These are phyloP conservation scores for Tolypocladium endophyticum DNA, from an alignment of 2,329 filamentous ascomycete genomes.

Conservation along the genomic window DNA sequence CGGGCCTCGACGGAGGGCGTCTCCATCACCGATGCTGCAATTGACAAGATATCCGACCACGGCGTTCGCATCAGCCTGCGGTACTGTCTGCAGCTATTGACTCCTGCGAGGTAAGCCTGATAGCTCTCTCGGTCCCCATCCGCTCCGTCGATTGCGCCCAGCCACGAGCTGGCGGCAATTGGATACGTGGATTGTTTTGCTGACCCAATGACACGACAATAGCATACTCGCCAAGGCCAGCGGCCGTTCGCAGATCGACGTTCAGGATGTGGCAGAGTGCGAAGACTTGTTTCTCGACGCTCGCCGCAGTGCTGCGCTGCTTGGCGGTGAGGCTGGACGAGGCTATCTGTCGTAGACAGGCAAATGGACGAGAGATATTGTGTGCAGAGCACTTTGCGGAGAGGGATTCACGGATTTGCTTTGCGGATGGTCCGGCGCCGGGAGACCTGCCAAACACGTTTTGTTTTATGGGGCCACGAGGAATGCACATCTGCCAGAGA, in stretches of 20 bases:
- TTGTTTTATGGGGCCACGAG: background rate
- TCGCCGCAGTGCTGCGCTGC: constrained; percentile 62
- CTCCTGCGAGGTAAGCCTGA: constrained; percentile 59
- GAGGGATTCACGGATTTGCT: background rate
- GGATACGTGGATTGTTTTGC: constrained; percentile 3
- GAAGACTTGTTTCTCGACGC: constrained; percentile 79
- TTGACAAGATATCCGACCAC: constrained; percentile 78
- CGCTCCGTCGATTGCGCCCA: background rate
- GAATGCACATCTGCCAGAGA: background rate
- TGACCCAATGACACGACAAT: constrained; percentile 18
- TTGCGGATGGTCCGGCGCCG: constrained; percentile 1
- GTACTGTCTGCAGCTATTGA: constrained; percentile 86
- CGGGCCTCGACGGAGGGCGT: constrained; percentile 75
- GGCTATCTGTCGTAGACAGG: constrained; percentile 51
- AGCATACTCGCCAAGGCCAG: constrained; percentile 83
- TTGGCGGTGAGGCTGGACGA: constrained; percentile 50
- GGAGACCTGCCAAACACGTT: constrained; percentile 1
- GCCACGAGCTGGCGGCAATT: background rate
- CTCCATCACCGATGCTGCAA: constrained; percentile 66
- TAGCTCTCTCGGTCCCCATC: constrained; percentile 1
- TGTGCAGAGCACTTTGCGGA: background rate
- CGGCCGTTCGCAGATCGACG: constrained; percentile 64
- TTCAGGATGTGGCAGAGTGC: constrained; percentile 69
- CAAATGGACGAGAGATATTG: background rate
- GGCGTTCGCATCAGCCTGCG: constrained; percentile 83